Conservation (phyloP, 371 early-diverging fungal genomes). For the Zychaea mexicana region DNA sequence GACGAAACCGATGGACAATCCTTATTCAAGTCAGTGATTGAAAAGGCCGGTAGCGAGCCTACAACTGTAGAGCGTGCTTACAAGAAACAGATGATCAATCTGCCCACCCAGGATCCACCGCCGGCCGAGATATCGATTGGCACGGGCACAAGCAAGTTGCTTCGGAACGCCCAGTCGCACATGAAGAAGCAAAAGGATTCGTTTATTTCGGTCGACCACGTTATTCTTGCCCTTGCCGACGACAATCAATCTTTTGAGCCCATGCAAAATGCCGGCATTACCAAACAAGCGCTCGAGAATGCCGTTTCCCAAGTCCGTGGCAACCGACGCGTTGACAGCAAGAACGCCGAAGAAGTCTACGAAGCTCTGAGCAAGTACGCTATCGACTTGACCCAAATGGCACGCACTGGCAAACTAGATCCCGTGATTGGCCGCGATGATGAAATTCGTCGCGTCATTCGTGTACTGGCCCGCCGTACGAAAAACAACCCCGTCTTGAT, state of each 20-base stretch:
- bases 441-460: conserved; percentile 83
- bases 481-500: conserved; percentile 93
- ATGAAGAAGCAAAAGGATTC: conserved; percentile 86
- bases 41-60: conserved; percentile 85
- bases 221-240: conserved; percentile 82
- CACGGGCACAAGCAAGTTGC: conserved; percentile 61
- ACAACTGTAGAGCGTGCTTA: conserved; percentile 73
- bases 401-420: conserved; percentile 76
- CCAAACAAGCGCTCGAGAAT: conserved; percentile 73
- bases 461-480: conserved; percentile 80
- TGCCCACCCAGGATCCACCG: conserved; percentile 88
- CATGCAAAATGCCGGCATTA: conserved; percentile 72
- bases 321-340: conserved; percentile 80
- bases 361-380: conserved; percentile 93
- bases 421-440: conserved; percentile 92
- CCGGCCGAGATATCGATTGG: conserved; percentile 74
- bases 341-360: conserved; percentile 84
- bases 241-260: conserved; percentile 60
- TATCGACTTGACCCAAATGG: conserved; percentile 84
- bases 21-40: conserved; percentile 71
- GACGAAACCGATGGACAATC: conserved; percentile 69
- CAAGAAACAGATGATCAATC: conserved; percentile 75
- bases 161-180: conserved; percentile 73
- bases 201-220: conserved; percentile 86
- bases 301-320: conserved; percentile 86